phyloP scores from a whole-genome alignment of 495 filamentous ascomycete genomes.

The Podospora didyma region DNA sequence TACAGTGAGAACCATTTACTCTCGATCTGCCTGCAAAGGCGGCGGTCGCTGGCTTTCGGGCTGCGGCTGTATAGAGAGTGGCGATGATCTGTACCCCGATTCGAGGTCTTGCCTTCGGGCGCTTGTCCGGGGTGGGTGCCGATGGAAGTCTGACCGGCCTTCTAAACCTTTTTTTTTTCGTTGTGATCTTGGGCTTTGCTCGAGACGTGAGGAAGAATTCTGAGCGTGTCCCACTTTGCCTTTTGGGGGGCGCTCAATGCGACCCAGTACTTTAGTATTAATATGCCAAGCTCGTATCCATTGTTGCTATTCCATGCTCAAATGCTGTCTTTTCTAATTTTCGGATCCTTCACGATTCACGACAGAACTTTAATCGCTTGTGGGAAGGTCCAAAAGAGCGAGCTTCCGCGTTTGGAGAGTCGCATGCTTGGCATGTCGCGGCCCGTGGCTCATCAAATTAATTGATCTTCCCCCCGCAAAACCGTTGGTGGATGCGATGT shows the following conservation, averaged over 20 bases:
- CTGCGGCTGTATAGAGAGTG: conserved; percentile 53
- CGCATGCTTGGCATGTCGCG: background rate
- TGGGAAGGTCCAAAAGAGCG: background rate
- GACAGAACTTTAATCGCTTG: background rate
- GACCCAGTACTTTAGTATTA: no score
- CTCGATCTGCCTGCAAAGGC: conserved; percentile 49
- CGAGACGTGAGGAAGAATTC: conserved; percentile 39
- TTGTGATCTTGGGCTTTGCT: conserved; percentile 39
- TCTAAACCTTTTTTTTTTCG: conserved; percentile 40
- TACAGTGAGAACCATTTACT: conserved; percentile 54
- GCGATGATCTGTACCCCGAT: conserved; percentile 61
- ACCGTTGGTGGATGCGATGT: no score
- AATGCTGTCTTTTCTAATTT: no score
- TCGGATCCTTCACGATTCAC: background rate
- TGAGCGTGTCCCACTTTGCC: background rate
- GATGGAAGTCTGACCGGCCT: conserved; percentile 63
- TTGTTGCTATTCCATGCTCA: no score
- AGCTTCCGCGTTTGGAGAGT: background rate
- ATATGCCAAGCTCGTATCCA: no score
- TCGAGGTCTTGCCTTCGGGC: conserved; percentile 49
- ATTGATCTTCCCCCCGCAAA: background rate
- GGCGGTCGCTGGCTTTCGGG: conserved; percentile 33
- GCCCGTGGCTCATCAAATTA: no score
- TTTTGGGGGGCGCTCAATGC: no score
- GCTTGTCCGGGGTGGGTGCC: conserved; percentile 53